phyloP scores from a whole-genome alignment of 768 basidiomycete genomes.

The Strobilomyces dryophilus region DNA sequence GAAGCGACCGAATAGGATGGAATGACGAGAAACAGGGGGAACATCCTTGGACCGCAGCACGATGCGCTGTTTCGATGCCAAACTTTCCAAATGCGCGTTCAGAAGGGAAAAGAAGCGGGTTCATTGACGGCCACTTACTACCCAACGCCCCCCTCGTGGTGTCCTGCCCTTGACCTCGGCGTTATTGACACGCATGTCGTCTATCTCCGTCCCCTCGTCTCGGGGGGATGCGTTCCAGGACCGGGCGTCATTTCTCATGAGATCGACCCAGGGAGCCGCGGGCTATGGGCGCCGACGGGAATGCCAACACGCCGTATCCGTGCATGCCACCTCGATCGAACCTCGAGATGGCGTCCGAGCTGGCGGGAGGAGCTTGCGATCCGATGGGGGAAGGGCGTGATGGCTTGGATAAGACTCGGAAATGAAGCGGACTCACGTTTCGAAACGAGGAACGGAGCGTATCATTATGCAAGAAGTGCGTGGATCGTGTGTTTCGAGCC shows the following conservation, averaged over 20 bases:
- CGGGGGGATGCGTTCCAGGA: slow-evolving; percentile 7
- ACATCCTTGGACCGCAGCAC: neutral
- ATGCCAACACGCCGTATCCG: slow-evolving; percentile 5
- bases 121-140: slow-evolving; percentile 1
- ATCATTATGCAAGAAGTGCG: slow-evolving; percentile 12
- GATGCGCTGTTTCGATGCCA: slow-evolving; percentile 25
- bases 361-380: slow-evolving; percentile 7
- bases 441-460: slow-evolving; percentile 5
- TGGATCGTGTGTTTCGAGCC: slow-evolving; percentile 26
- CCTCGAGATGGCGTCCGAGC: neutral
- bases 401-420: slow-evolving; percentile 13
- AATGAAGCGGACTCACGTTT: slow-evolving; percentile 22
- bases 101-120: slow-evolving; percentile 9
- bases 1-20: neutral
- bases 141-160: slow-evolving; percentile 17
- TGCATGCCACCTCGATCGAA: slow-evolving; percentile 4
- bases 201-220: slow-evolving; percentile 9
- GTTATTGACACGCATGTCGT: slow-evolving; percentile 8
- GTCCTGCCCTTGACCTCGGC: slow-evolving; percentile 21
- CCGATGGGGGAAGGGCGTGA: neutral
- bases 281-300: neutral
- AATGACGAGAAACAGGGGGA: slow-evolving; percentile 12
- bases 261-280: slow-evolving; percentile 4
- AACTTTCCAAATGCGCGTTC: slow-evolving; percentile 23
- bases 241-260: neutral